These are phyloP conservation scores for Eragrostis curvula DNA, from an alignment of 176 grass and related monocot species.

Conservation along the genomic window DNA sequence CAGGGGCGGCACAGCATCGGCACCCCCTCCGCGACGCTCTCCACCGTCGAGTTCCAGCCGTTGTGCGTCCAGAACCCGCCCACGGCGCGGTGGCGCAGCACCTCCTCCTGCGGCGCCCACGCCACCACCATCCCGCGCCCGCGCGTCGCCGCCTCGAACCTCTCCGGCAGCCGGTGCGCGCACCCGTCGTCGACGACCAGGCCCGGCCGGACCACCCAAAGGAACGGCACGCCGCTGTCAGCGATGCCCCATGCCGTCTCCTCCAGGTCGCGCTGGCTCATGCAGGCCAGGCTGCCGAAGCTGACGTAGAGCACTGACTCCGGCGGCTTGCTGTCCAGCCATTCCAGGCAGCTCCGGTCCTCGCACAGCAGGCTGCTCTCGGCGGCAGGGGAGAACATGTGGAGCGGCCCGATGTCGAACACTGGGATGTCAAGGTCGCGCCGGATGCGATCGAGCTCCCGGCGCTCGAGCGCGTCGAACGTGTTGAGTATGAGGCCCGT, in stretches of 20 bases:
- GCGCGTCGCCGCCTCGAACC: conserved; percentile 33
- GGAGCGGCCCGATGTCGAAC: not conserved
- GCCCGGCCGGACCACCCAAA: conserved; percentile 56
- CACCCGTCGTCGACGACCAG: not conserved
- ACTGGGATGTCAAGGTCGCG: not conserved
- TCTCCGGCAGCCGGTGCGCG: not conserved
- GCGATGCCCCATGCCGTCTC: conserved; percentile 55
- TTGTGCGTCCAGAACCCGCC: conserved; percentile 64
- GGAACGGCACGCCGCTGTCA: conserved; percentile 48
- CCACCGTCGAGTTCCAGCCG: conserved; percentile 66
- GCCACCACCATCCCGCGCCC: conserved; percentile 40
- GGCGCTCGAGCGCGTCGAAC: conserved; percentile 45
- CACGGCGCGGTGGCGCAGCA: conserved; percentile 51
- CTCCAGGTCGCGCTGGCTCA: conserved; percentile 20
- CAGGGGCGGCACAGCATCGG: conserved; percentile 59
- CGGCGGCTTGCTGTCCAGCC: not conserved
- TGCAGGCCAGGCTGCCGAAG: conserved; percentile 60
- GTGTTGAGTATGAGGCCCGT: conserved; percentile 51
- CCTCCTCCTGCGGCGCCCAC: conserved; percentile 72
- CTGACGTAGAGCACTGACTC: conserved; percentile 59
- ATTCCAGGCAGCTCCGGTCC: not conserved
- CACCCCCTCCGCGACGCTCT: conserved; percentile 55
- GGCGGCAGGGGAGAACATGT: not conserved
- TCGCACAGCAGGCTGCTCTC: not conserved
- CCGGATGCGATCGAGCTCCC: conserved; percentile 31